Evolutionary conservation across 75 land plant genomes (phyloP).

Genomic region (Picea glauca): DNA sequence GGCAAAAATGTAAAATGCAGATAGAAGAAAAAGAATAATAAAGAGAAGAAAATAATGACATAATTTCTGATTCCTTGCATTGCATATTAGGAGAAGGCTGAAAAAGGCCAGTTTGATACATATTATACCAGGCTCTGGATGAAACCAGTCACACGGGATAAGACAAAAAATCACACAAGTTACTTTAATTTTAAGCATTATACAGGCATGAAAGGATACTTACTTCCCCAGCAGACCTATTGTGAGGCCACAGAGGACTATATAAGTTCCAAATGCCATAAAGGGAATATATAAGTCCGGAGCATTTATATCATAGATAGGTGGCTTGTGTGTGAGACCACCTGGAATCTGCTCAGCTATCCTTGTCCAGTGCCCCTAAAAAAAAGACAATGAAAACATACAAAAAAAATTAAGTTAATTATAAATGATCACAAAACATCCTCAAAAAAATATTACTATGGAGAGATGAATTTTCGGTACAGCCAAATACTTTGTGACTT

Average conservation of each 20-base stretch:
- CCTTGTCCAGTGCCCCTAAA: conserved; percentile 84
- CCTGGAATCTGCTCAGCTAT: conserved; percentile 83
- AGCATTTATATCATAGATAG: conserved; percentile 80
- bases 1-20: background rate
- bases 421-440: conserved; percentile 1
- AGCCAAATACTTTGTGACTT: background rate
- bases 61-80: background rate
- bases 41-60: background rate
- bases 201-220: conserved; percentile 17
- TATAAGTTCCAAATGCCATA: conserved; percentile 82
- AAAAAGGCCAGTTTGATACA: background rate
- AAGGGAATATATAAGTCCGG: conserved; percentile 83
- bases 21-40: background rate
- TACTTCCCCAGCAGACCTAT: conserved; percentile 74
- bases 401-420: background rate
- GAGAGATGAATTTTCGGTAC: background rate
- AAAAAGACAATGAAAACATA: background rate
- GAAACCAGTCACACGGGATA: background rate
- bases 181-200: background rate
- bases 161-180: background rate
- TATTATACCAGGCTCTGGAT: background rate
- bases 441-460: background rate
- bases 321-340: conserved; percentile 67
- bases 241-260: conserved; percentile 59
- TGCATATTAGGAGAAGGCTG: background rate